Conservation (phyloP, 441 rosid genomes). For the Lepidium campestre region DNA sequence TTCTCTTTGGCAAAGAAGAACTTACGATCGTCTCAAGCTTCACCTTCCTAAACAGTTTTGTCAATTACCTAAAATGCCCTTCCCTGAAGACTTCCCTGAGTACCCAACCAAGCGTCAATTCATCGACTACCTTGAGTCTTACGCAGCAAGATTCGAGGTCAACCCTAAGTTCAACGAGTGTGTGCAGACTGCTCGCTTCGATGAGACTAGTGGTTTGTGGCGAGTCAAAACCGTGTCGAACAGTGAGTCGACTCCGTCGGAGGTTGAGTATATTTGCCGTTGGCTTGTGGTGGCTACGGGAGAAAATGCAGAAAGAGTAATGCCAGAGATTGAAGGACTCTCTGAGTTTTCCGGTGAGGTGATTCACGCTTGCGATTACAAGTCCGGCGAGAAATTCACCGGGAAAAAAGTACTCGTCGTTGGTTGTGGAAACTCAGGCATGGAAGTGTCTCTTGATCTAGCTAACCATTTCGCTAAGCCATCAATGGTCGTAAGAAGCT, state of each 20-base stretch:
- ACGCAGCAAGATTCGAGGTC: constrained; percentile 50
- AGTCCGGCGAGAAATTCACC: constrained; percentile 51
- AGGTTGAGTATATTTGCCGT: constrained; percentile 64
- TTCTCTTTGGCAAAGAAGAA: constrained; percentile 67
- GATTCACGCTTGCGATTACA: constrained; percentile 51
- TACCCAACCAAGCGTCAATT: constrained; percentile 63
- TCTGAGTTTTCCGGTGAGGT: constrained; percentile 51
- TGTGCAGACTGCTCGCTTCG: constrained; percentile 60
- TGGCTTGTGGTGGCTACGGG: constrained; percentile 88
- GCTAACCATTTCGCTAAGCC: constrained; percentile 52
- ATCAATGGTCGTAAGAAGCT: constrained; percentile 58
- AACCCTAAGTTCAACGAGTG: constrained; percentile 65
- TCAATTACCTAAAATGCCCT: constrained; percentile 64
- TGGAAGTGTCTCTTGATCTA: constrained; percentile 73
- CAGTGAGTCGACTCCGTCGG: constrained; percentile 27
- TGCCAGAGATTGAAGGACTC: constrained; percentile 56
- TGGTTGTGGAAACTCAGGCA: constrained; percentile 78
- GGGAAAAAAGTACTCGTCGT: constrained; percentile 58
- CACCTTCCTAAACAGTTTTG: constrained; percentile 76
- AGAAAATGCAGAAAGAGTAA: constrained; percentile 60
- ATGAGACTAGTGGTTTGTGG: constrained; percentile 68
- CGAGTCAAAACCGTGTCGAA: constrained; percentile 45
- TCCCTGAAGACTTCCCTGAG: constrained; percentile 67
- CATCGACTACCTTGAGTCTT: constrained; percentile 62
- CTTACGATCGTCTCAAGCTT: constrained; percentile 75